Conservation (phyloP, 176 grass and related monocot species). For the Urochloa ruziziensis region DNA sequence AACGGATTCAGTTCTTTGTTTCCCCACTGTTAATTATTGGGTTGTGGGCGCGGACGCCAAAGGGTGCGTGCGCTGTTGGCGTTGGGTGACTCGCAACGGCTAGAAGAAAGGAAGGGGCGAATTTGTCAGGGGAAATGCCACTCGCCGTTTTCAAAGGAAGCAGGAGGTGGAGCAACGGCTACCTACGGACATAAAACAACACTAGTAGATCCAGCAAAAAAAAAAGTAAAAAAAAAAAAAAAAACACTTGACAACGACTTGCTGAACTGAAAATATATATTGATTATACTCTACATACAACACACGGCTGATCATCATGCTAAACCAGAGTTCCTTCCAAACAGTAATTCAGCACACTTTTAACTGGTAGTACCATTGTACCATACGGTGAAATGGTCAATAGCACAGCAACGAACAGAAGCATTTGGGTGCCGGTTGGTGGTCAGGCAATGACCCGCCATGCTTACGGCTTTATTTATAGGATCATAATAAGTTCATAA, state of each 20-base stretch:
- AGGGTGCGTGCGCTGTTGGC: background rate
- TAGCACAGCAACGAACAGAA: background rate
- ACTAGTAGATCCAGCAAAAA: background rate
- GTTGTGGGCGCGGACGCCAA: background rate
- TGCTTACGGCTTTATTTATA: background rate
- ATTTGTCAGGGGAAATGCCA: background rate
- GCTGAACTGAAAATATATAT: background rate
- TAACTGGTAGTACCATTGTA: no score
- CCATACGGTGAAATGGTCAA: background rate
- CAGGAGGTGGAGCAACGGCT: constrained; percentile 20
- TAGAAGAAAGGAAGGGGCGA: background rate
- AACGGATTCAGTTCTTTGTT: background rate
- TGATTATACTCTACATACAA: background rate
- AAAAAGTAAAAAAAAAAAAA: background rate
- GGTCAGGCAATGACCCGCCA: background rate
- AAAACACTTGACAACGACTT: background rate
- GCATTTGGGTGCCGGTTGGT: background rate
- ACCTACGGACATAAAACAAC: background rate
- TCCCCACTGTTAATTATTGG: background rate
- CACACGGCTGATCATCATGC: background rate
- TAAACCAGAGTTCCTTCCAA: background rate
- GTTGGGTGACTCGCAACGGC: constrained; percentile 28
- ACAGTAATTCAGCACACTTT: background rate
- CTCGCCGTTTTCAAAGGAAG: constrained; percentile 2
- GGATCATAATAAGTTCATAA: background rate